Evolutionary conservation across 176 grass and related monocot species (phyloP).

Genomic region (Avena eriantha): DNA sequence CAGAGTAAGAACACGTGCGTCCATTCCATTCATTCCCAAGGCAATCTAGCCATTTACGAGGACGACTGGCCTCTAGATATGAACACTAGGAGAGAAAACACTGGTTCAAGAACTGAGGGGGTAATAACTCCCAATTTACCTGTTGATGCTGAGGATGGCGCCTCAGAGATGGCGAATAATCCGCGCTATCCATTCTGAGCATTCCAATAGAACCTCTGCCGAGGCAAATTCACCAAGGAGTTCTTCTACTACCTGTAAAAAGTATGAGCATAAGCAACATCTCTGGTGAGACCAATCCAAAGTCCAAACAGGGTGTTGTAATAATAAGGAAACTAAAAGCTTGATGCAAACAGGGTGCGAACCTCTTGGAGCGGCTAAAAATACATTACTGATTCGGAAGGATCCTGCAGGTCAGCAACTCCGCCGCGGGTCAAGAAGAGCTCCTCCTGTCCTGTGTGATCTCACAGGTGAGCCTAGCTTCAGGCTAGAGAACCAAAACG

Average conservation of each 20-base stretch:
- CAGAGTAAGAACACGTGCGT: neutral
- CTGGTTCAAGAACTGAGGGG: neutral
- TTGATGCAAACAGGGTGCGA: neutral
- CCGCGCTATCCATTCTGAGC: slow-evolving; percentile 37
- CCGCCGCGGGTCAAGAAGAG: slow-evolving; percentile 11
- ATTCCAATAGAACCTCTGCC: slow-evolving; percentile 46
- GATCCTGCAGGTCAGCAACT: slow-evolving; percentile 11
- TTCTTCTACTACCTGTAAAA: neutral
- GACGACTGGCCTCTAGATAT: neutral
- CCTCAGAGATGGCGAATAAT: slow-evolving; percentile 57
- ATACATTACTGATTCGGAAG: slow-evolving; percentile 24
- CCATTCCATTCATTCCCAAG: neutral
- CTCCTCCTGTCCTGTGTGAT: slow-evolving; percentile 27
- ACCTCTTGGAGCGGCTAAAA: slow-evolving; percentile 44
- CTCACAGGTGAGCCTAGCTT: neutral
- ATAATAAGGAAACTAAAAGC: neutral
- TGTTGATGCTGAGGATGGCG: slow-evolving; percentile 43
- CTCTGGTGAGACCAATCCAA: neutral
- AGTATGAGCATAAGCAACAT: neutral
- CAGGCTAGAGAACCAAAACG: slow-evolving; percentile 1
- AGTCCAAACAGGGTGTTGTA: neutral
- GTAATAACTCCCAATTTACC: slow-evolving; percentile 34
- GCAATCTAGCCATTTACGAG: neutral
- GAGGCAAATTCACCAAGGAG: neutral
- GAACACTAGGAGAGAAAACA: slow-evolving; percentile 1